A percentile compares a stretch with the other conserved stretches of the same genome.
phyloP scores from a whole-genome alignment of 495 filamentous ascomycete species.

The Copromyces sp. region DNA sequence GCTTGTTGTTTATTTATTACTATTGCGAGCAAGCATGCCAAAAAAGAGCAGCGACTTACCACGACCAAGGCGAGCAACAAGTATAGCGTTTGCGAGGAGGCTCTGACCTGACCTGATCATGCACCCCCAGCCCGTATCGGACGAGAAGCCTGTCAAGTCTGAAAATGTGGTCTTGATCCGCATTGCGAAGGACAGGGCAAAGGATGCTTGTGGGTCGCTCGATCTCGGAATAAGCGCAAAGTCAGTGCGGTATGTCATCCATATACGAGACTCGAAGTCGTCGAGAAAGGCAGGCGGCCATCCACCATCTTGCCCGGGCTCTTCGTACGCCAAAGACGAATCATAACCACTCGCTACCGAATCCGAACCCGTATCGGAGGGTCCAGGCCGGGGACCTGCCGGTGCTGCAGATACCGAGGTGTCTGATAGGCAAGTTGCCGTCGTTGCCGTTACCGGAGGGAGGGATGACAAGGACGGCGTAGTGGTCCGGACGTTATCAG shows the following conservation, averaged over 20 bases:
- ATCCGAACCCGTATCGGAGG: conserved; percentile 35
- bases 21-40: not conserved
- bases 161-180: conserved; percentile 71
- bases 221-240: conserved; percentile 78
- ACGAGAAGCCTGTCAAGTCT: conserved; percentile 76
- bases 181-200: conserved; percentile 78
- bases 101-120: conserved; percentile 98
- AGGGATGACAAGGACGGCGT: conserved; percentile 4
- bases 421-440: not conserved
- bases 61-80: conserved; percentile 63
- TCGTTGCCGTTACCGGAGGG: not conserved
- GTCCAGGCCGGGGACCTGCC: conserved; percentile 7
- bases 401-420: conserved; percentile 3
- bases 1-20: not conserved
- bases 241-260: conserved; percentile 92
- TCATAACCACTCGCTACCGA: conserved; percentile 39
- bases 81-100: conserved; percentile 76
- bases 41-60: conserved; percentile 40
- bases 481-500: conserved; percentile 2
- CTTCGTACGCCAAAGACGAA: conserved; percentile 38
- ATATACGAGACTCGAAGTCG: conserved; percentile 88
- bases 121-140: conserved; percentile 95
- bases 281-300: conserved; percentile 85
- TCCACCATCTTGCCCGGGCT: conserved; percentile 42
- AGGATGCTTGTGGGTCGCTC: conserved; percentile 53